Evolutionary conservation across 495 filamentous ascomycete genomes (phyloP).

Genomic region (Penicillium paxilli): DNA sequence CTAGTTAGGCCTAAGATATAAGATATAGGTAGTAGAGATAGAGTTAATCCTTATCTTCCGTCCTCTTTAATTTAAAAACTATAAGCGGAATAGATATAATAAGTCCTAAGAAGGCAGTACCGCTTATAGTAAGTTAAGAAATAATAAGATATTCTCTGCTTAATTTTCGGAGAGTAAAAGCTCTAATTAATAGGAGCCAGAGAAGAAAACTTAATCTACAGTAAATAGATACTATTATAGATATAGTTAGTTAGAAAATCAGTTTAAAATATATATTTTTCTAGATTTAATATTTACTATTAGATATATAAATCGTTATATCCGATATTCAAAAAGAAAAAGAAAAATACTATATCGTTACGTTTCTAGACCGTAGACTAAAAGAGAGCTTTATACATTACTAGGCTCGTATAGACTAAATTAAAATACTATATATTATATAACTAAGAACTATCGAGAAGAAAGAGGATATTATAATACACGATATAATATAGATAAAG

Average conservation of each 20-base stretch:
- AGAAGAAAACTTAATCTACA: slow-evolving; percentile 7
- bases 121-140: background rate
- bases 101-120: slow-evolving; percentile 1
- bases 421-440: no score
- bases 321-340: no score
- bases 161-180: slow-evolving; percentile 1
- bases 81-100: slow-evolving; percentile 1
- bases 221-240: slow-evolving; percentile 7
- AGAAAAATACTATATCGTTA: background rate
- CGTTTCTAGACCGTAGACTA: no score
- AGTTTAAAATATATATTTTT: slow-evolving; percentile 1
- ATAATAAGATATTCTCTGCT: slow-evolving; percentile 7
- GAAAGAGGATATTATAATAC: no score
- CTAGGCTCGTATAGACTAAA: no score
- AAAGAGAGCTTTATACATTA: no score
- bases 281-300: background rate
- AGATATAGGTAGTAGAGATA: no score
- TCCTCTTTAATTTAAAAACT: slow-evolving; percentile 2
- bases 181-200: slow-evolving; percentile 9
- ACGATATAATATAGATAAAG: no score
- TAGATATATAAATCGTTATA: no score
- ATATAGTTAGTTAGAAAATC: slow-evolving; percentile 3
- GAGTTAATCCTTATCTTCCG: no score
- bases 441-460: no score
- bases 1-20: no score